These are phyloP conservation scores for Termitomyces heimii DNA, from an alignment of 768 basidiomycete species.

Conservation along the genomic window DNA sequence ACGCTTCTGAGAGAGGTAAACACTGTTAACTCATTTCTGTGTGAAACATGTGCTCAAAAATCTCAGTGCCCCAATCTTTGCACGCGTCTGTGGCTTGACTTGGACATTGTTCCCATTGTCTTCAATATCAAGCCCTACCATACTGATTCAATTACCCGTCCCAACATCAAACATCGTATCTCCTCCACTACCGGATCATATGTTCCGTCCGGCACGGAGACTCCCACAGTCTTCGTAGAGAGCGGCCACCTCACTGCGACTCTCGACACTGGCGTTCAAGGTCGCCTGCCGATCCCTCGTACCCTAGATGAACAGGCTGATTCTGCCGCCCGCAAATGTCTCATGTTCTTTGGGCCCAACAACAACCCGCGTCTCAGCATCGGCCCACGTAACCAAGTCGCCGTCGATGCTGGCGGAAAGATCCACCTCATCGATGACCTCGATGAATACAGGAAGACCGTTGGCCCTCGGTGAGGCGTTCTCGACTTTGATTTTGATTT, in stretches of 20 bases:
- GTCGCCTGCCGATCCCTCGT: slow-evolving; percentile 65
- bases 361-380: slow-evolving; percentile 83
- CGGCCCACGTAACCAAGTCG: slow-evolving; percentile 80
- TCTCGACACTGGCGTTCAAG: slow-evolving; percentile 38
- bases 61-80: slow-evolving; percentile 71
- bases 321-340: slow-evolving; percentile 77
- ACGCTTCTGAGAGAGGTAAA: slow-evolving; percentile 62
- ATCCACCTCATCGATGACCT: slow-evolving; percentile 84
- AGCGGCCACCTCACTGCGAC: slow-evolving; percentile 41
- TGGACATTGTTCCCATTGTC: slow-evolving; percentile 80
- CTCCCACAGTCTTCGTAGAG: slow-evolving; percentile 66
- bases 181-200: slow-evolving; percentile 77
- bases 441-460: slow-evolving; percentile 69
- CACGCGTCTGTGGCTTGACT: slow-evolving; percentile 76
- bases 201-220: slow-evolving; percentile 70
- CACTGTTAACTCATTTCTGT: slow-evolving; percentile 4
- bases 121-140: slow-evolving; percentile 84
- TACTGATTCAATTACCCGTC: slow-evolving; percentile 71
- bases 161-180: slow-evolving; percentile 78
- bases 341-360: slow-evolving; percentile 78
- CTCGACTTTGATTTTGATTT: neutral
- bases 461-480: slow-evolving; percentile 45
- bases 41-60: slow-evolving; percentile 14
- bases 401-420: slow-evolving; percentile 82
- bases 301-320: slow-evolving; percentile 84